Conservation (phyloP, 2,329 filamentous ascomycete genomes). For the Plenodomus tracheiphilus region DNA sequence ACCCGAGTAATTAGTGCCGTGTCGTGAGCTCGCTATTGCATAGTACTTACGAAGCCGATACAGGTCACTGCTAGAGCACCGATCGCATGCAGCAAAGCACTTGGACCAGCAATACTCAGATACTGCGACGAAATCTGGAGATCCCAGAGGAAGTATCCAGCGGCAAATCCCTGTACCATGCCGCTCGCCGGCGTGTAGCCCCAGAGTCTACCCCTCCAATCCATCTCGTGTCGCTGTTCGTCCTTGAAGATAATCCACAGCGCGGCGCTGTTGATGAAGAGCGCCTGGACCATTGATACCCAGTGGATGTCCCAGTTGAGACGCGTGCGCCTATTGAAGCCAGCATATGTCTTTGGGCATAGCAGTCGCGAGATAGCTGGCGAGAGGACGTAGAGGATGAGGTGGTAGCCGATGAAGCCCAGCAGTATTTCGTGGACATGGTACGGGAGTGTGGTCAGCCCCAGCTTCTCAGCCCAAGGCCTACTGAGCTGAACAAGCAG, state of each 20-base stretch:
- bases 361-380: conserved; percentile 66
- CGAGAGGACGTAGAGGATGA: conserved; percentile 68
- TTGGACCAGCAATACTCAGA: conserved; percentile 71
- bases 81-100: conserved; percentile 74
- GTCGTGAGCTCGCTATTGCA: background rate
- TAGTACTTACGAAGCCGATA: conserved; percentile 71
- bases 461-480: conserved; percentile 65
- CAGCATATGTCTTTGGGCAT: conserved; percentile 65
- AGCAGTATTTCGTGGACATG: conserved; percentile 77
- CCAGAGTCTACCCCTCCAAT: conserved; percentile 72
- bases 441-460: conserved; percentile 69
- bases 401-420: conserved; percentile 68
- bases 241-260: conserved; percentile 71
- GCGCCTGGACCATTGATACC: conserved; percentile 76
- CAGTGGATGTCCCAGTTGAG: conserved; percentile 89
- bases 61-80: conserved; percentile 73
- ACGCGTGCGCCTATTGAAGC: conserved; percentile 64
- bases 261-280: conserved; percentile 70
- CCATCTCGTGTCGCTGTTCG: conserved; percentile 66
- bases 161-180: conserved; percentile 74
- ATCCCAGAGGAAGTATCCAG: conserved; percentile 85
- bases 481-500: conserved; percentile 60
- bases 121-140: conserved; percentile 69
- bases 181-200: conserved; percentile 75
- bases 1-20: conserved; percentile 15